Evolutionary conservation across 257 asterid species (phyloP), one percentile per base, ranked within the genome.

Genomic region (Fraxinus anomala): DNA sequence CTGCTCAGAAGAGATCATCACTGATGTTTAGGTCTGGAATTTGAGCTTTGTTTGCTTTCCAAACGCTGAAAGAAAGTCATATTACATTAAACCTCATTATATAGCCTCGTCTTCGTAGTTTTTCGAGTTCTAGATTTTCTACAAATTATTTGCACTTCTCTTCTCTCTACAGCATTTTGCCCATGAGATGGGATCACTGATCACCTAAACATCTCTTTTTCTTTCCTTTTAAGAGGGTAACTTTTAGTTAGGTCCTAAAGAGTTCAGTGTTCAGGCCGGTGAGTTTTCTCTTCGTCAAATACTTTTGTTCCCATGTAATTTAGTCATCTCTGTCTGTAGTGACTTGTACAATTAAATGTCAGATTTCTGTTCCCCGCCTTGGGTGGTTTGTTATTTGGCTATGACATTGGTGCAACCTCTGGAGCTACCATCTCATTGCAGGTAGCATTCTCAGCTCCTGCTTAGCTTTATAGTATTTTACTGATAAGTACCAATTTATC

Each of bases 321-420:
- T 13, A 28, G 40, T 68, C 33, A 5, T 54, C 30, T 44, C 3
- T 73, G 68, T 75, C 63, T 74, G 11, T 40, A 40, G 76, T 80
- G 56, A 81, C 37, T 36, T 71, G 16, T 79, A 37, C 47, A 68
- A 70, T 75, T 54, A 34, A 80, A 80, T 79, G 66, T 78, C 94
- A 95, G 99, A 73, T 95, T 95, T 75, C 61, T 95, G 51, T 95
- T 95, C 83, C 98, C 98, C 23, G 98, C 99, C 21, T 82, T 95
- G 85, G 99, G 99, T 59, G 99, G 98, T 78, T 84, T 93, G 74
- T 84, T 95, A 82, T 95, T 95, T 82, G 99, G 99, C 70, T 95
- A 95, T 78, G 98, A 95, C 86, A 95, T 93, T 24, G 99, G 98
- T 77, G 99, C 99, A 51, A 95, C 99, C 73, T 95, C 99, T 44